phyloP scores from a whole-genome alignment of 192 early-diverging fungal genomes.

The Coemansia sp. region DNA sequence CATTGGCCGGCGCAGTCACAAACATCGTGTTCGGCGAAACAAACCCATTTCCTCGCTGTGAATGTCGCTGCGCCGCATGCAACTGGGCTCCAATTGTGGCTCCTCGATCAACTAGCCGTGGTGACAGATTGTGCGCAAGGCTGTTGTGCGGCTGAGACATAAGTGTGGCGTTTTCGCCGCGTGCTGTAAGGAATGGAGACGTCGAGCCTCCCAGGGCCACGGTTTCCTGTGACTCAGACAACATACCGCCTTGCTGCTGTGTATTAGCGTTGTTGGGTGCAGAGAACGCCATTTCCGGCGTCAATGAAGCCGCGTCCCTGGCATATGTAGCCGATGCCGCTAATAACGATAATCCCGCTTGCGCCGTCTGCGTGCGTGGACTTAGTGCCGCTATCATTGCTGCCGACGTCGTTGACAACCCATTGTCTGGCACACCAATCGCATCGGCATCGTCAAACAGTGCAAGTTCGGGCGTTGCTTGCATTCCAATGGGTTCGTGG shows the following conservation, averaged over 20 bases:
- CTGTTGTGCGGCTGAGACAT: constrained; percentile 57
- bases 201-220: constrained; percentile 14
- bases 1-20: neutral
- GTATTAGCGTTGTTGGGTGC: neutral
- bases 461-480: constrained; percentile 35
- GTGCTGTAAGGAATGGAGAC: constrained; percentile 30
- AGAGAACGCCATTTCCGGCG: constrained; percentile 22
- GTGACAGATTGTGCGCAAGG: constrained; percentile 40
- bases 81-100: neutral
- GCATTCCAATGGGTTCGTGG: constrained; percentile 10
- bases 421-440: neutral
- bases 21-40: neutral
- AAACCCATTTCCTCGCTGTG: neutral
- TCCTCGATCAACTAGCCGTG: constrained; percentile 25
- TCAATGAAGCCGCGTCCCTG: constrained; percentile 1
- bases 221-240: constrained; percentile 8
- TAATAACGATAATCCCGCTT: constrained; percentile 45
- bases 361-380: constrained; percentile 50
- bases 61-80: neutral
- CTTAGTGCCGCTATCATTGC: constrained; percentile 26
- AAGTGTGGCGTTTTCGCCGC: constrained; percentile 41
- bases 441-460: constrained; percentile 48
- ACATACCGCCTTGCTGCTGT: neutral
- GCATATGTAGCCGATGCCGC: constrained; percentile 50
- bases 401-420: neutral